A percentile compares a stretch with the other conserved stretches of the same genome.
Evolutionary conservation across 805 yeast genomes (phyloP).

Genomic region (Yarrowia divulgata): DNA sequence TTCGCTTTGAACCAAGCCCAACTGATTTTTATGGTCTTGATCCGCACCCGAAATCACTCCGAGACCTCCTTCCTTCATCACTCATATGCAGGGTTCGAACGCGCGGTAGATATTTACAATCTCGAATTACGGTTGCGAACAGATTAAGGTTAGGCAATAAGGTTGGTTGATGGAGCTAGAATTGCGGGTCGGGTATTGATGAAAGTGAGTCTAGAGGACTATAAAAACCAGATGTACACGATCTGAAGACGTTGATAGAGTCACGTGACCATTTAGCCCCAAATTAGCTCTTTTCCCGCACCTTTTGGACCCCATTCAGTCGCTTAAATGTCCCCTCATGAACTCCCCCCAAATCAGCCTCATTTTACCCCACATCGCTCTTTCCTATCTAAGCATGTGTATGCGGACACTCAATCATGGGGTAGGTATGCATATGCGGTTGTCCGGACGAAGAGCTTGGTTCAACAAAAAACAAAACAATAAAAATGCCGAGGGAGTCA

Average conservation of each 20-base stretch:
- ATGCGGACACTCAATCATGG: slow-evolving; percentile 9
- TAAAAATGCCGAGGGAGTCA: no score
- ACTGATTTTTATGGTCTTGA: not conserved
- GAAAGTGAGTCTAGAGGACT: not conserved
- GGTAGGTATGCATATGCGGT: not conserved
- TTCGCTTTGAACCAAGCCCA: not conserved
- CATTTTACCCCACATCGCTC: slow-evolving; percentile 15
- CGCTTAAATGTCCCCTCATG: no score
- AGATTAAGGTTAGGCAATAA: not conserved
- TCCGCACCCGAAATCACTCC: not conserved
- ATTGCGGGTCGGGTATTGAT: not conserved
- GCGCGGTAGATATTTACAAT: slow-evolving; percentile 15
- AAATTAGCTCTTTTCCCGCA: no score
- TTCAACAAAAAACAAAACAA: no score
- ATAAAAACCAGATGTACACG: no score
- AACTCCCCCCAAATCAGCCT: not conserved
- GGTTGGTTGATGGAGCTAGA: not conserved
- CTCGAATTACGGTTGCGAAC: not conserved
- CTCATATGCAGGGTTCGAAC: slow-evolving; percentile 3
- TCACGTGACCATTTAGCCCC: no score
- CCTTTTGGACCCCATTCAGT: no score
- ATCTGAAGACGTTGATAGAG: no score
- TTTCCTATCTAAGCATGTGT: slow-evolving; percentile 37
- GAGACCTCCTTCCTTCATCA: not conserved
- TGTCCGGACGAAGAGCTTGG: no score